Percentiles rank a stretch among this genome's conserved stretches.
phyloP scores from a whole-genome alignment of 495 filamentous ascomycete species.

The Cercophora samala region DNA sequence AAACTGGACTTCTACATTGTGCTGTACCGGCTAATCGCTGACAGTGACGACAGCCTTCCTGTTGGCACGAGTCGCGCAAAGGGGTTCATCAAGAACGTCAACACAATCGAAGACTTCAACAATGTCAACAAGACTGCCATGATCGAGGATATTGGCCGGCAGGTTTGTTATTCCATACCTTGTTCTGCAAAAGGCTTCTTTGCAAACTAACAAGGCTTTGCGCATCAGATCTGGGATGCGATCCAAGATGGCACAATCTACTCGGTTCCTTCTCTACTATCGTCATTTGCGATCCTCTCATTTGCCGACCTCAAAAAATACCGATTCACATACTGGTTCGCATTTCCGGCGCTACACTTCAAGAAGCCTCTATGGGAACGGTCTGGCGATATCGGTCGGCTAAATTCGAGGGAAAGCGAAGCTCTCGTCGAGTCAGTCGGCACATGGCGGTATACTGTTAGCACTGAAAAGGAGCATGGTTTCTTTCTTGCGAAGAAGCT shows the following conservation, averaged over 20 bases:
- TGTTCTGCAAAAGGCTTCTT: neutral
- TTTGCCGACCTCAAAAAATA: slow-evolving; percentile 97
- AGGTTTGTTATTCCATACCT: slow-evolving; percentile 49
- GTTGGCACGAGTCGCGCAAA: slow-evolving; percentile 75
- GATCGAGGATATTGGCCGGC: slow-evolving; percentile 69
- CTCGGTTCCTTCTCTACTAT: slow-evolving; percentile 83
- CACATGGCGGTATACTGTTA: slow-evolving; percentile 78
- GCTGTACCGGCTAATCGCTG: neutral
- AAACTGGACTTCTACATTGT: neutral
- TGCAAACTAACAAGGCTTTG: slow-evolving; percentile 4
- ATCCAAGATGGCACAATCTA: slow-evolving; percentile 95
- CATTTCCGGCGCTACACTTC: slow-evolving; percentile 87
- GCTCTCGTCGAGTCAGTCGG: slow-evolving; percentile 73
- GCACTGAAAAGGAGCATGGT: slow-evolving; percentile 77
- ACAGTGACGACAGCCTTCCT: slow-evolving; percentile 58
- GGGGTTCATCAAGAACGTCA: slow-evolving; percentile 91
- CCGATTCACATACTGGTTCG: slow-evolving; percentile 91
- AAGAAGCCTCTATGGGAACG: slow-evolving; percentile 69
- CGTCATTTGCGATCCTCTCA: slow-evolving; percentile 83
- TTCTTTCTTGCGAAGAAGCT: slow-evolving; percentile 87
- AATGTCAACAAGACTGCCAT: slow-evolving; percentile 68
- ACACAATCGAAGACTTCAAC: slow-evolving; percentile 91
- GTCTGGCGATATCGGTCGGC: slow-evolving; percentile 42
- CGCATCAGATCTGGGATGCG: slow-evolving; percentile 83
- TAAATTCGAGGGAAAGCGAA: slow-evolving; percentile 65